Evolutionary conservation across 495 filamentous ascomycete genomes (phyloP).

Genomic region (Apodospora peruviana): DNA sequence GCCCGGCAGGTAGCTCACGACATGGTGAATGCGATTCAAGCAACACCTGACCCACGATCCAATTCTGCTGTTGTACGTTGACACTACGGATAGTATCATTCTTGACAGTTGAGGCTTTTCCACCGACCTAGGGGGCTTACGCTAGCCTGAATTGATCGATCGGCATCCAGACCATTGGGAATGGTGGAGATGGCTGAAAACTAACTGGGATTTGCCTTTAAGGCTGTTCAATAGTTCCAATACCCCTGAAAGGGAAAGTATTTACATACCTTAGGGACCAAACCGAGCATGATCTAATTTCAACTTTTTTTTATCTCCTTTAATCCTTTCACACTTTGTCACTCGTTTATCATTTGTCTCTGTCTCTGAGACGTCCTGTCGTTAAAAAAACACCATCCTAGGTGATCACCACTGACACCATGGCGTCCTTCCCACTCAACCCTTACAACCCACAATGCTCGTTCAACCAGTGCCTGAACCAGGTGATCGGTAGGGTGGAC

Average conservation of each 20-base stretch:
- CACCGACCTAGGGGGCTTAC: neutral
- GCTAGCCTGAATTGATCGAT: neutral
- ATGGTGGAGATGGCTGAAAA: neutral
- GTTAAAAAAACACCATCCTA: neutral
- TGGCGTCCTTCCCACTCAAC: constrained; percentile 49
- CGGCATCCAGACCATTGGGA: no score
- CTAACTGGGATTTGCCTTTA: neutral
- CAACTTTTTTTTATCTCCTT: neutral
- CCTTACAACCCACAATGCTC: constrained; percentile 18
- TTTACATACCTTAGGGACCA: neutral
- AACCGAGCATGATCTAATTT: neutral
- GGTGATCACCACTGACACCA: constrained; percentile 3
- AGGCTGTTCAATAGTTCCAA: neutral
- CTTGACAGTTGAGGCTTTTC: neutral
- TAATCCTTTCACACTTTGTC: neutral
- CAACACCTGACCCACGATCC: neutral
- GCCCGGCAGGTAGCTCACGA: neutral
- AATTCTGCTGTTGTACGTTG: neutral
- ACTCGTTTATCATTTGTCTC: neutral
- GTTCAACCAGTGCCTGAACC: constrained; percentile 3
- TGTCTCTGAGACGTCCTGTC: neutral
- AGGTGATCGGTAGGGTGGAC: constrained; percentile 4
- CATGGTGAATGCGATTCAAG: neutral
- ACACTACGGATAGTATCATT: neutral
- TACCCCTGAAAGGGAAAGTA: neutral